Evolutionary conservation across 2,329 filamentous ascomycete species (phyloP), one percentile per base, ranked within the genome.

Genomic region (Aspergillus floridensis): DNA sequence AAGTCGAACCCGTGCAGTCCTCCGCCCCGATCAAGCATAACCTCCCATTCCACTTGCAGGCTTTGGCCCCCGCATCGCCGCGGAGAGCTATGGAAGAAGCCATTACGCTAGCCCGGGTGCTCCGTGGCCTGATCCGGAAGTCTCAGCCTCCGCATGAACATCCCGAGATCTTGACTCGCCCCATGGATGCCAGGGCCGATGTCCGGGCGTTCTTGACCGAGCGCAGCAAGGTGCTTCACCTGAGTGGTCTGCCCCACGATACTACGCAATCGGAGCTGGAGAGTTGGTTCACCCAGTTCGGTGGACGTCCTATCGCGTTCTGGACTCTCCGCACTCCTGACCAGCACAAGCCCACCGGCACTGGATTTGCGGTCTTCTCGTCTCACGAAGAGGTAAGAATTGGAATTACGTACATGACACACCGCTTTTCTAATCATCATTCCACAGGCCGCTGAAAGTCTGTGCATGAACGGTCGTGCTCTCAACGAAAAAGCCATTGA

Each of bases 221-320:
- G 80, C 88, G 95, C 62, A 97, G 93, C 82, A 99, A 99, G 80
- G 93, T 99, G 44, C 86, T 99, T 58, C 95, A 99, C 78, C 93
- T 99, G 88, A 96, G 93, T 70, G 95, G 95, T 52, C 84, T 99
- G 55, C 95, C 95, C 49, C 95, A 99, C 75, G 95, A 99, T 71
- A 99, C 95, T 38, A 99, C 95, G 1, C 95, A 99, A 79, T 98
- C 93, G 3, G 95, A 99, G 80, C 85, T 99, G 24, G 95, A 99
- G 81, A 97, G 93, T 79, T 99, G 95, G 95, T 99, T 98, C 75
- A 99, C 95, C 31, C 95, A 99, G 77, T 99, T 96, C 74, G 95
- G 95, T 65, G 95, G 95, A 53, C 90, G 95, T 48, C 95, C 95
- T 31, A 99, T 99, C 79, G 95, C 95, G 21, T 99, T 99, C 80